Conservation (phyloP, 129 eudicot genomes). For the Flaveria linearis region DNA sequence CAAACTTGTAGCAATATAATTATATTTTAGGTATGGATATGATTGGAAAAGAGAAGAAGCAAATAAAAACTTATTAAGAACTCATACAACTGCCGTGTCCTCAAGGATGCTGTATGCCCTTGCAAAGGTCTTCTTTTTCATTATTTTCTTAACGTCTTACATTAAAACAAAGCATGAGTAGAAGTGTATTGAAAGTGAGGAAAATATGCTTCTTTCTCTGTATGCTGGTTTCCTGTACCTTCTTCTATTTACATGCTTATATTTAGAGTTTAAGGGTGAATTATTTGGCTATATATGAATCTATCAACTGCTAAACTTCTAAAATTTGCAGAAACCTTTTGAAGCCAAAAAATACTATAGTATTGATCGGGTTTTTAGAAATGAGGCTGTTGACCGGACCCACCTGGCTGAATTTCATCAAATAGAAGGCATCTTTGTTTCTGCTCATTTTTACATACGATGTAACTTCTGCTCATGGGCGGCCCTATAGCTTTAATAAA, state of each 20-base stretch:
- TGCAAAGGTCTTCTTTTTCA: constrained; percentile 64
- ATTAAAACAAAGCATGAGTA: neutral
- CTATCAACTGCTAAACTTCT: constrained; percentile 4
- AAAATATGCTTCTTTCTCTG: neutral
- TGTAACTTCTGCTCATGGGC: no score
- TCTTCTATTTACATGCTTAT: neutral
- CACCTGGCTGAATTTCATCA: constrained; percentile 98
- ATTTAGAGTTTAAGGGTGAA: constrained; percentile 19
- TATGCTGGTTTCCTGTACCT: neutral
- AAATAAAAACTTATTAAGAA: constrained; percentile 74
- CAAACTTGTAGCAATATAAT: neutral
- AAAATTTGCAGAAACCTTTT: constrained; percentile 62
- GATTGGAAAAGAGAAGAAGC: constrained; percentile 96
- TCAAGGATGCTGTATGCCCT: constrained; percentile 87
- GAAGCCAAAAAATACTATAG: constrained; percentile 71
- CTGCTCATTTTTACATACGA: neutral
- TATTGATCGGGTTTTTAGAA: constrained; percentile 93
- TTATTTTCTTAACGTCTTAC: neutral
- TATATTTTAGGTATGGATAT: constrained; percentile 65
- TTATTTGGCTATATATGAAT: constrained; percentile 15
- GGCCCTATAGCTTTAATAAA: no score
- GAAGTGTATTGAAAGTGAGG: constrained; percentile 2
- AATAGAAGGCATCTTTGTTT: constrained; percentile 69
- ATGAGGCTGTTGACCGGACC: constrained; percentile 96
- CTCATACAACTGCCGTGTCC: constrained; percentile 96